A percentile compares a stretch with the other conserved stretches of the same genome.
These are phyloP conservation scores for Colletotrichum eleusines DNA, from an alignment of 2,329 filamentous ascomycete genomes.

Conservation along the genomic window DNA sequence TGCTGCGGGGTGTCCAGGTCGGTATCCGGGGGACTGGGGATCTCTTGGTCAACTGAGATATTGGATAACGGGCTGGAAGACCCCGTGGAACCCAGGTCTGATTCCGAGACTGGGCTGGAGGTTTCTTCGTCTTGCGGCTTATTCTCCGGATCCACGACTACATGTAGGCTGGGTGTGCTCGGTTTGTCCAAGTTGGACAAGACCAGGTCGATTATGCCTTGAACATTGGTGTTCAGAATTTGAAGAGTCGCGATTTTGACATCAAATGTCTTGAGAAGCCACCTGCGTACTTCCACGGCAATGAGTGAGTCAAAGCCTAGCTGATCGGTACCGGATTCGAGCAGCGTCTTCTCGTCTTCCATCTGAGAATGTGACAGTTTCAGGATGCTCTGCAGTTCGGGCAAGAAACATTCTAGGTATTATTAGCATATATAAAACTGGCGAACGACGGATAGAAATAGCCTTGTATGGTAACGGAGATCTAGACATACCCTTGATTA, in stretches of 20 bases:
- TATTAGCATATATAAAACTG: neutral
- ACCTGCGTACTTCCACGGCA: neutral
- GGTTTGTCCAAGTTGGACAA: neutral
- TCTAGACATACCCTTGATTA: neutral
- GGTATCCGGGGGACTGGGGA: neutral
- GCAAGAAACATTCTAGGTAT: neutral
- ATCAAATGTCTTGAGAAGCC: neutral
- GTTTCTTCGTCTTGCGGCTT: neutral
- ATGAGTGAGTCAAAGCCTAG: neutral
- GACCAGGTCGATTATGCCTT: neutral
- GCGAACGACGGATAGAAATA: neutral
- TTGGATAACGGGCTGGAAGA: neutral
- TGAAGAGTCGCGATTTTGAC: neutral
- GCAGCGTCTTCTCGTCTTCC: neutral
- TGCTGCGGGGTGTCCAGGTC: neutral
- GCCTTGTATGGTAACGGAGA: neutral
- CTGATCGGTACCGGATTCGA: neutral
- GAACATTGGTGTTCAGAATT: neutral
- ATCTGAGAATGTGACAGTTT: neutral
- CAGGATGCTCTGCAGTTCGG: neutral
- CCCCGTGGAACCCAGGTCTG: neutral
- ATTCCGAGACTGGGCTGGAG: neutral
- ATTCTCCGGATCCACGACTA: neutral
- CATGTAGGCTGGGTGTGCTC: neutral
- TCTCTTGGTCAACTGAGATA: neutral